These are phyloP conservation scores for Saururus chinensis DNA, from an alignment of 164 flowering plant species.

Conservation along the genomic window DNA sequence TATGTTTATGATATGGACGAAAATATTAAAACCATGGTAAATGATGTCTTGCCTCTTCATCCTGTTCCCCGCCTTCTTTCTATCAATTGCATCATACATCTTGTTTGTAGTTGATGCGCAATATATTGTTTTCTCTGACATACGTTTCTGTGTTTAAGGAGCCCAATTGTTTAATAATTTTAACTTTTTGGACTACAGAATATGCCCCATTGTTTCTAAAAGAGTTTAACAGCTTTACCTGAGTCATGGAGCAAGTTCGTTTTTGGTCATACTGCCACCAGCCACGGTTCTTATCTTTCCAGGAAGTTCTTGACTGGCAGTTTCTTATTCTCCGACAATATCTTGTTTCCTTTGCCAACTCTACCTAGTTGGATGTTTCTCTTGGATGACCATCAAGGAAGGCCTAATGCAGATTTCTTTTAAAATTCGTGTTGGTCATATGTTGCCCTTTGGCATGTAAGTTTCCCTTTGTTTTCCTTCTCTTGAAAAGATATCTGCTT, in stretches of 20 bases:
- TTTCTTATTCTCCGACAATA: constrained; percentile 56
- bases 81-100: too few species aligned
- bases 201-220: constrained; percentile 23
- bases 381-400: constrained; percentile 30
- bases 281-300: constrained; percentile 46
- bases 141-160: too few species aligned
- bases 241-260: constrained; percentile 76
- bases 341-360: constrained; percentile 85
- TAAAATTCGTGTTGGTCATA: constrained; percentile 54
- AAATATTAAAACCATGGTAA: too few species aligned
- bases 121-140: too few species aligned
- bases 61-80: too few species aligned
- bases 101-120: too few species aligned
- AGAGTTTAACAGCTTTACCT: constrained; percentile 16
- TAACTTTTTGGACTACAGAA: constrained; percentile 29
- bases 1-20: too few species aligned
- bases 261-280: constrained; percentile 51
- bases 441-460: constrained; percentile 44
- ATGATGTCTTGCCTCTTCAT: too few species aligned
- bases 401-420: constrained; percentile 45
- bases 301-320: constrained; percentile 86
- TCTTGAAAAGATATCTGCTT: neutral
- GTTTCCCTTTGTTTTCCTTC: constrained; percentile 3
- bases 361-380: constrained; percentile 60
- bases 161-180: too few species aligned